Conservation (phyloP, 306 rosid species). For the Quercus robur region DNA sequence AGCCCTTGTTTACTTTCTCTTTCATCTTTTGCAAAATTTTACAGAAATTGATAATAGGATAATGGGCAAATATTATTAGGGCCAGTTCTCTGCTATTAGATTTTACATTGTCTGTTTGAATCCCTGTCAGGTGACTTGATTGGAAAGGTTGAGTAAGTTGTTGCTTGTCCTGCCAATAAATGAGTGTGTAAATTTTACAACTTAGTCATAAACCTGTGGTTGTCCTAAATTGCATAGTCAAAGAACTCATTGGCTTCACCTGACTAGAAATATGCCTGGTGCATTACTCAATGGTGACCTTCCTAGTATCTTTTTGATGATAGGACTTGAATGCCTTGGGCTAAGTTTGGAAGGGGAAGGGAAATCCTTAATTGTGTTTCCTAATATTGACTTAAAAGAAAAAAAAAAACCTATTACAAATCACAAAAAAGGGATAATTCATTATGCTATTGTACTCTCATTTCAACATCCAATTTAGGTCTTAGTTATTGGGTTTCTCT, state of each 20-base stretch:
- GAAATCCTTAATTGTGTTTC: background rate
- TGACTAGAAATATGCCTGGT: background rate
- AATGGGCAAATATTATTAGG: background rate
- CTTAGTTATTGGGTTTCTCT: background rate
- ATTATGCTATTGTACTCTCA: background rate
- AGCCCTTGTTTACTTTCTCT: background rate
- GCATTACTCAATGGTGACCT: background rate
- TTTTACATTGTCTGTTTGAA: background rate
- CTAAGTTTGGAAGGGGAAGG: background rate
- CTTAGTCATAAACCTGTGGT: background rate
- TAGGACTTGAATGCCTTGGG: background rate
- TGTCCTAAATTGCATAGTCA: background rate
- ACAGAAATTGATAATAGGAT: background rate
- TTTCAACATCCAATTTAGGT: background rate
- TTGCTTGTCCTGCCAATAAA: background rate
- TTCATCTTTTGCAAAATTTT: background rate
- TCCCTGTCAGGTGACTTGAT: background rate
- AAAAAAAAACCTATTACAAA: background rate
- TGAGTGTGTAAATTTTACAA: background rate
- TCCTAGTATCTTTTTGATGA: background rate
- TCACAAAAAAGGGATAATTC: background rate
- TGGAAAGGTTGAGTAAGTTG: background rate
- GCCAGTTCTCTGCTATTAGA: background rate
- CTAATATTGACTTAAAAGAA: background rate
- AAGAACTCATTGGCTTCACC: background rate